A percentile compares a stretch with the other conserved stretches of the same genome.
Conservation (phyloP, 805 yeast genomes). For the Ogataea ramenticola region DNA sequence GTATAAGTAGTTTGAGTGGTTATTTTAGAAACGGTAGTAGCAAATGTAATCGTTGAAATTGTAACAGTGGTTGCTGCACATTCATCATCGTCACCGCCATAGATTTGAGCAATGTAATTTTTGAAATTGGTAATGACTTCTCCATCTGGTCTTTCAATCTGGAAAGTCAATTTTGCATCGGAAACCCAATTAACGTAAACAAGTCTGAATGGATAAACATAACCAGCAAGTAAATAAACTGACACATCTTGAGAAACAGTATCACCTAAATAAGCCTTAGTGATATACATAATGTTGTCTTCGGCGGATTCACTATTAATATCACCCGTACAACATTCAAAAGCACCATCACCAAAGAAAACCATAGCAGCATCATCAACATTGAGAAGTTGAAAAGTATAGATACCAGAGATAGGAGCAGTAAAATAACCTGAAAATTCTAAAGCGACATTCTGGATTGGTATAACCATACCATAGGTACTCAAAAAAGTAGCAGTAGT, state of each 20-base stretch:
- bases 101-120: not conserved
- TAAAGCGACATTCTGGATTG: not conserved
- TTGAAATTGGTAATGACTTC: not conserved
- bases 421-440: conserved; percentile 22
- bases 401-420: conserved; percentile 20
- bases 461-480: not conserved
- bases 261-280: not conserved
- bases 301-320: not conserved
- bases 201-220: conserved; percentile 12
- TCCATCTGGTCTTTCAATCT: conserved; percentile 9
- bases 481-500: no score
- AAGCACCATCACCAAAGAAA: conserved; percentile 18
- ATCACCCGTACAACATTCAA: conserved; percentile 22
- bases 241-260: not conserved
- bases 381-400: conserved; percentile 7
- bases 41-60: not conserved
- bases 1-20: not conserved
- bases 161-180: conserved; percentile 6
- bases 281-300: not conserved
- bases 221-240: conserved; percentile 7
- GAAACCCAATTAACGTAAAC: conserved; percentile 9
- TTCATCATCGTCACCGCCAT: not conserved
- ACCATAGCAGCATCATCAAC: conserved; percentile 24
- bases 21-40: not conserved
- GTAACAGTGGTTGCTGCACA: not conserved